Base-by-base conservation (phyloP, 352 stramenopile species). In the Aphanomyces euteiches region DNA sequence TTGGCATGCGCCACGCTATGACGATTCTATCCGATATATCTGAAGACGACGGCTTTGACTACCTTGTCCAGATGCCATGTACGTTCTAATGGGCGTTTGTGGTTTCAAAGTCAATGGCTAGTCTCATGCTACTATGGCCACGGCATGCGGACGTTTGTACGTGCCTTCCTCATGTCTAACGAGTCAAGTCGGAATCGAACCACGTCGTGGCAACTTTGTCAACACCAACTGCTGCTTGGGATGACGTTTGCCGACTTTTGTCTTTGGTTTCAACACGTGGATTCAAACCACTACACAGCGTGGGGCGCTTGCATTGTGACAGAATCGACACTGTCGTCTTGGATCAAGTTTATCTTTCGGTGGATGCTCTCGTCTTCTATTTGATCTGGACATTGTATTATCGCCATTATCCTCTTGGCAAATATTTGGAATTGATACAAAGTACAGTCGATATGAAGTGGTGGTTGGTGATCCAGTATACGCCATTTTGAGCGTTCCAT, bases 381-480 rank as follows among this genome's bases (percentile, higher is more conserved):
- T 15, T 48, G 8, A 15, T 48, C 43, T 48, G 43, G 43, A 15
- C 43, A 15, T 15, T 48, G 8, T 48, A 48, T 15, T 48, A 15
- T 48, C 15, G 43, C 43, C 43, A 48, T 48, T 48, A 15, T 48
- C 43, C 43, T 61, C 28, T 17, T 61, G 54, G 54, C 12, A 5
- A 61, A 61, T 40, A 17, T 61, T 28, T 37, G 54, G 13, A 40
- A 7, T 38, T 8, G 54, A 17, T 7, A 36, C 39, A 21, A 8
- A 8, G 5, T 8, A 15, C n/a, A 7, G 12, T 15, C 12, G 13
- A 21, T 8, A 41, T 17, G 54, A 61, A 28, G 13, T 64, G 7
- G 28, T 70, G 5, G 53, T 70, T 28, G 64, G 64, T 19, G 64
- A 70, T 19, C 64, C 64, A n/a, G 61, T 48, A 2, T 21, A 38